Evolutionary conservation across 1,284 basidiomycete species (phyloP).

Genomic region (Macrocybe sp.): DNA sequence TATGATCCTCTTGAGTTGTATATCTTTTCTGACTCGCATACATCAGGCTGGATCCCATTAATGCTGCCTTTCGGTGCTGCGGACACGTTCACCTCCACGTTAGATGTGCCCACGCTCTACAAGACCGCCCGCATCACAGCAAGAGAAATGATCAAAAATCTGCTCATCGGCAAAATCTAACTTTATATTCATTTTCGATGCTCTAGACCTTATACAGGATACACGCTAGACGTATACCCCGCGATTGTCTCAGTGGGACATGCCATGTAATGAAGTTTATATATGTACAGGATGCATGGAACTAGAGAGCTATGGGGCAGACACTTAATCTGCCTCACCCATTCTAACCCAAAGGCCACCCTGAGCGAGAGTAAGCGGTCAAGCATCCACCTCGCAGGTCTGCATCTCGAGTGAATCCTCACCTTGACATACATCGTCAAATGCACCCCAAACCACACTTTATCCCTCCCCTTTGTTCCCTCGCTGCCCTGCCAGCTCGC

Average conservation of each 20-base stretch:
- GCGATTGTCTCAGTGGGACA: no score
- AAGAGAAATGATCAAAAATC: conserved; percentile 77
- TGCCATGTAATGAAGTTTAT: no score
- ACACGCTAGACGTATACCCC: no score
- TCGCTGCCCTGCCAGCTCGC: conserved; percentile 24
- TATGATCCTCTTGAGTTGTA: conserved; percentile 7
- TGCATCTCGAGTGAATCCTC: conserved; percentile 5
- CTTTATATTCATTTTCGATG: no score
- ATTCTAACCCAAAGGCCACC: conserved; percentile 32
- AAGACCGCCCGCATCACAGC: conserved; percentile 78
- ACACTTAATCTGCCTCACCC: conserved; percentile 16
- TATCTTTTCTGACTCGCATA: conserved; percentile 1
- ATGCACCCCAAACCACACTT: conserved; percentile 29
- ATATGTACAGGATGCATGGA: no score
- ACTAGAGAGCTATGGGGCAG: not conserved
- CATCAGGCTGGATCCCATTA: conserved; percentile 80
- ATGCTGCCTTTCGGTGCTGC: conserved; percentile 94
- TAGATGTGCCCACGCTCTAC: conserved; percentile 83
- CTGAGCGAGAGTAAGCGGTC: conserved; percentile 6
- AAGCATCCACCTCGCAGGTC: not conserved
- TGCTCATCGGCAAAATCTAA: conserved; percentile 86
- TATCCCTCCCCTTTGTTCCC: conserved; percentile 33
- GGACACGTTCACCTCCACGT: conserved; percentile 83
- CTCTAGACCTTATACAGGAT: no score
- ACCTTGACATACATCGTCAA: conserved; percentile 40